These are phyloP conservation scores for Medicago ruthenica DNA, from an alignment of 306 rosid genomes.

Conservation along the genomic window DNA sequence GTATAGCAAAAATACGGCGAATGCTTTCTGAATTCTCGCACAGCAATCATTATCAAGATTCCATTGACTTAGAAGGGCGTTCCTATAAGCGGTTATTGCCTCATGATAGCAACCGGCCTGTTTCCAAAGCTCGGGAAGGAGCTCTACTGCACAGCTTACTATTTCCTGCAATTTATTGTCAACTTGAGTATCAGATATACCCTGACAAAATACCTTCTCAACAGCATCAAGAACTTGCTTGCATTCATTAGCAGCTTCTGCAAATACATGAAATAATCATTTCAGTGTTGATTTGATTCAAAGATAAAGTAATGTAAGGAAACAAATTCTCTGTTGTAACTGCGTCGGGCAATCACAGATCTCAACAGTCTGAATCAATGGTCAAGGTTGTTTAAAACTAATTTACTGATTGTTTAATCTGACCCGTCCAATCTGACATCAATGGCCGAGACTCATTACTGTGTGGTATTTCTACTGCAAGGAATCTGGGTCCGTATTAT, in stretches of 20 bases:
- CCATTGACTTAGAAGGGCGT: slow-evolving; percentile 89
- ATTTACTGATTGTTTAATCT: too few species aligned
- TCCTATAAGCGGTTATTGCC: slow-evolving; percentile 79
- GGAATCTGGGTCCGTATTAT: too few species aligned
- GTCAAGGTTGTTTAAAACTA: not conserved
- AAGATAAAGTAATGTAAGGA: not conserved
- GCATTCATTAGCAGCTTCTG: slow-evolving; percentile 90
- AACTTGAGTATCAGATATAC: slow-evolving; percentile 79
- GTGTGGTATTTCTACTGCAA: too few species aligned
- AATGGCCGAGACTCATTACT: too few species aligned
- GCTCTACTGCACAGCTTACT: slow-evolving; percentile 82
- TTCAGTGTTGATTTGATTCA: slow-evolving; percentile 26
- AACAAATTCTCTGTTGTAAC: not conserved
- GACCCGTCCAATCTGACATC: too few species aligned
- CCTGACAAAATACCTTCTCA: slow-evolving; percentile 79
- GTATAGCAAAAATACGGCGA: slow-evolving; percentile 75
- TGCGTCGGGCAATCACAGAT: not conserved
- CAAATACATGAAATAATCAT: slow-evolving; percentile 44
- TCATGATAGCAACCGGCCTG: slow-evolving; percentile 68
- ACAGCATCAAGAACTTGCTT: slow-evolving; percentile 75
- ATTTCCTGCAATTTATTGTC: slow-evolving; percentile 85
- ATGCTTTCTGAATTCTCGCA: slow-evolving; percentile 83
- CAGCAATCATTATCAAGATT: slow-evolving; percentile 79
- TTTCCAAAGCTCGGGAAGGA: slow-evolving; percentile 94
- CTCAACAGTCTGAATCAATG: not conserved